Conservation (phyloP, 164 flowering plant genomes). For the Tinospora cordifolia region DNA sequence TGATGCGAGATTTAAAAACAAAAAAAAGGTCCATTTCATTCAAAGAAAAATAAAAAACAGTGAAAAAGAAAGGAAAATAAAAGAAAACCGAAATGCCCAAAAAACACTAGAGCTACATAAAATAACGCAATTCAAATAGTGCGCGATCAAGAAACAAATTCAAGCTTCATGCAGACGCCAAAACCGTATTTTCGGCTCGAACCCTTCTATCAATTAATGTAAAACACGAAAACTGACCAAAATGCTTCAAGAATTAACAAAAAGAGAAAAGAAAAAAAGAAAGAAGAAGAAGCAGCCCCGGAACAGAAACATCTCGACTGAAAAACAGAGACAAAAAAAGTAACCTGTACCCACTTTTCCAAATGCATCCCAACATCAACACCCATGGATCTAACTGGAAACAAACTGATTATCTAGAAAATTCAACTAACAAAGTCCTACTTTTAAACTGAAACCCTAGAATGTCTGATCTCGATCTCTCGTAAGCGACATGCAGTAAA, state of each 20-base stretch:
- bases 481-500: slow-evolving; percentile 8
- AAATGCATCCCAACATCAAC: background rate
- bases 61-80: background rate
- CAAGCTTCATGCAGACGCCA: background rate
- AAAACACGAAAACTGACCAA: background rate
- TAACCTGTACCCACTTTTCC: background rate
- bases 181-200: slow-evolving; percentile 6
- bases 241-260: background rate
- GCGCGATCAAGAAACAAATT: slow-evolving; percentile 2
- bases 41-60: background rate
- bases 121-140: background rate
- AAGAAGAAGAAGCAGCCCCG: background rate
- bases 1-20: too few relatives aligned
- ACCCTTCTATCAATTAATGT: background rate
- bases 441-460: slow-evolving; percentile 23
- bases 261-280: background rate
- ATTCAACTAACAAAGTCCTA: background rate
- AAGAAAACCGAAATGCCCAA: too few relatives aligned
- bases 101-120: too few relatives aligned
- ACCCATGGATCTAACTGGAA: slow-evolving; percentile 6
- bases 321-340: background rate
- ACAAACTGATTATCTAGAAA: background rate
- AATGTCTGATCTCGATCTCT: slow-evolving; percentile 17
- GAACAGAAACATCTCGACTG: background rate
- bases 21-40: too few relatives aligned